phyloP scores from a whole-genome alignment of 331 rosid species.

The Ulmus americana region DNA sequence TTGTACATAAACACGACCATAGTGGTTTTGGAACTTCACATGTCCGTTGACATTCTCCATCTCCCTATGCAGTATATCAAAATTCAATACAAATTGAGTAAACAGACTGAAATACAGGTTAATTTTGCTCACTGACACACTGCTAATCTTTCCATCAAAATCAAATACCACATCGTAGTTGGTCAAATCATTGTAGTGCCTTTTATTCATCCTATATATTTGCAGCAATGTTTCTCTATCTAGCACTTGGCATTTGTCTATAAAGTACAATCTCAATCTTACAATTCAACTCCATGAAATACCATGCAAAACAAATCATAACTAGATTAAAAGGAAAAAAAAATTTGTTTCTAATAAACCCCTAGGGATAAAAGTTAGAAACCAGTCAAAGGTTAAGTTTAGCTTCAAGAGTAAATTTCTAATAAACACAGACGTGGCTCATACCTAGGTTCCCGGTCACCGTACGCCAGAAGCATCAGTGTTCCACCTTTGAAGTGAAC shows the following conservation, averaged over 20 bases:
- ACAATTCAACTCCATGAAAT: neutral
- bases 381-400: neutral
- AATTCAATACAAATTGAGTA: conserved; percentile 7
- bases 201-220: neutral
- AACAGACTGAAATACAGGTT: conserved; percentile 11
- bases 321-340: neutral
- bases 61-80: conserved; percentile 46
- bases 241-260: neutral
- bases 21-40: conserved; percentile 67
- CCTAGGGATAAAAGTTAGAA: no score
- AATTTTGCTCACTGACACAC: conserved; percentile 2
- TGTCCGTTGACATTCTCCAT: conserved; percentile 79
- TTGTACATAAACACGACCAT: conserved; percentile 57
- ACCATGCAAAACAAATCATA: neutral
- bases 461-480: conserved; percentile 80
- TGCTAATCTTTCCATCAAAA: conserved; percentile 18
- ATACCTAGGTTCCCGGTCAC: conserved; percentile 88
- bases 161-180: conserved; percentile 10
- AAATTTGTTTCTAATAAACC: neutral
- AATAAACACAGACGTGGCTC: conserved; percentile 24
- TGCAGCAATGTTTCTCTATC: neutral
- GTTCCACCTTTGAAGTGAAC: conserved; percentile 78
- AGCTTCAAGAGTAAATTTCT: conserved; percentile 11
- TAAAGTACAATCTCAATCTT: neutral
- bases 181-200: neutral